Conservation (phyloP, 257 asterid species). For the Salvia miltiorrhiza region DNA sequence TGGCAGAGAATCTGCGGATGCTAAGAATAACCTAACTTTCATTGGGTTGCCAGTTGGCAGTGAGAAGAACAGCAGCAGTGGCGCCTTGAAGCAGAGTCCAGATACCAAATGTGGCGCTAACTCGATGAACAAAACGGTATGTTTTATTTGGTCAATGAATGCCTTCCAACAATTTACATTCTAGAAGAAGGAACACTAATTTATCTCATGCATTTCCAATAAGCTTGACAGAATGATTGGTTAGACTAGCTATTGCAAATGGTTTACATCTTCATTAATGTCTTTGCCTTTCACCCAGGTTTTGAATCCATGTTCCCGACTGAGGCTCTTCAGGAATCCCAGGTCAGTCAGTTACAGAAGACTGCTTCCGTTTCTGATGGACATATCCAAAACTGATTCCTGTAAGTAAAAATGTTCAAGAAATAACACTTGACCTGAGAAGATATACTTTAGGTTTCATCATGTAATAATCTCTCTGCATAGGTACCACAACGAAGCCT, state of each 20-base stretch:
- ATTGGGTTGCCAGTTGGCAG: conserved; percentile 22
- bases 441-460: neutral
- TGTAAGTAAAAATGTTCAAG: conserved; percentile 20
- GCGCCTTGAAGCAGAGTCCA: conserved; percentile 20
- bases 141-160: neutral
- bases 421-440: neutral
- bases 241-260: neutral
- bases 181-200: neutral
- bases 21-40: neutral
- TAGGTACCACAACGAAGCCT: conserved; percentile 35
- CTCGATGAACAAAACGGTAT: conserved; percentile 38
- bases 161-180: neutral
- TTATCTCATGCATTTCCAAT: neutral
- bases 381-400: conserved; percentile 41
- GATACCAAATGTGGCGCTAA: conserved; percentile 26
- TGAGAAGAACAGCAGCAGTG: conserved; percentile 13
- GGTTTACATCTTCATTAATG: neutral
- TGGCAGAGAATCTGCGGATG: conserved; percentile 18
- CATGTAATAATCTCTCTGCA: neutral
- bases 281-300: conserved; percentile 36
- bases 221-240: neutral
- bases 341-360: conserved; percentile 70
- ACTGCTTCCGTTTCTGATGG: conserved; percentile 74
- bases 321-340: conserved; percentile 51
- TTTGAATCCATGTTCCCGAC: conserved; percentile 59